These are phyloP conservation scores for Yamadazyma kanchanaburiensis DNA, from an alignment of 1,139 yeast genomes.

Conservation along the genomic window DNA sequence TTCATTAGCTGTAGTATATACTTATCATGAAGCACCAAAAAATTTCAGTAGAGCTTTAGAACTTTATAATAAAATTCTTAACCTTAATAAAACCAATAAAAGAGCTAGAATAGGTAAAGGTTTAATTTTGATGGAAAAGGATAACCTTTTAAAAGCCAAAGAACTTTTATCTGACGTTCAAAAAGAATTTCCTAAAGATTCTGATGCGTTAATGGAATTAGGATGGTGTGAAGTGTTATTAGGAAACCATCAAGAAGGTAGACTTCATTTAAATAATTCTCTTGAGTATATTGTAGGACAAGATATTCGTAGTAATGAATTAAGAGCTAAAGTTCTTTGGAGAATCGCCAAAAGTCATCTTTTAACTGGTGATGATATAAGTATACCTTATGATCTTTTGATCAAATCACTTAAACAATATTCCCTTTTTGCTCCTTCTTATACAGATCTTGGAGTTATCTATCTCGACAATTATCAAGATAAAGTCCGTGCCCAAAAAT, in stretches of 20 bases:
- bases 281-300: conserved; percentile 44
- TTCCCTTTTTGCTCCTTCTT: conserved; percentile 69
- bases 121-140: conserved; percentile 66
- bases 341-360: conserved; percentile 62
- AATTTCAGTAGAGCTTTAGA: conserved; percentile 73
- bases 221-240: conserved; percentile 75
- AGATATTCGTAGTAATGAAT: conserved; percentile 51
- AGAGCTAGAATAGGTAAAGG: conserved; percentile 82
- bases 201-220: conserved; percentile 63
- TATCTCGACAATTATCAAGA: conserved; percentile 61
- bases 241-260: conserved; percentile 52
- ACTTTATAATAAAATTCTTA: conserved; percentile 62
- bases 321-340: conserved; percentile 65
- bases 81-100: conserved; percentile 39
- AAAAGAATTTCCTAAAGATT: conserved; percentile 47
- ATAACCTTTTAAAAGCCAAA: conserved; percentile 53
- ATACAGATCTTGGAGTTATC: conserved; percentile 73
- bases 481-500: conserved; percentile 68
- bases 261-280: conserved; percentile 44
- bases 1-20: conserved; percentile 71
- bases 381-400: conserved; percentile 47
- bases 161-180: conserved; percentile 50
- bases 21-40: conserved; percentile 87
- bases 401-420: conserved; percentile 63
- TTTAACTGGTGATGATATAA: conserved; percentile 27